Percentiles rank a stretch among this genome's conserved stretches.
These are phyloP conservation scores for Podaxis mareebaensis DNA, from an alignment of 768 basidiomycete species.

Conservation along the genomic window DNA sequence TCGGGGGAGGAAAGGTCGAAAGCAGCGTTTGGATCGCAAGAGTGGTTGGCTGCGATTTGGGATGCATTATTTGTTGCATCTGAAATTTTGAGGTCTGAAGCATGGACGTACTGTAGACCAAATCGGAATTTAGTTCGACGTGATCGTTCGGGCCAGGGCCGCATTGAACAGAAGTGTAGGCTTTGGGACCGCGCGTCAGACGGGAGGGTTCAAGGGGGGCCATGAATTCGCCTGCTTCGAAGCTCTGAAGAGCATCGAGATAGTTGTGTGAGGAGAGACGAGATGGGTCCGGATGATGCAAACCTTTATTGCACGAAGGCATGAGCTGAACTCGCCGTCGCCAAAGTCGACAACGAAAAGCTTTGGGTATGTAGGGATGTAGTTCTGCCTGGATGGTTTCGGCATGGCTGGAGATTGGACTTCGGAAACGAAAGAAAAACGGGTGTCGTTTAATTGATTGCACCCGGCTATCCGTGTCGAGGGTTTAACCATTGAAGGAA, in stretches of 20 bases:
- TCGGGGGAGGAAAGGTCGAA: slow-evolving; percentile 50
- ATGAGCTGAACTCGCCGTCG: slow-evolving; percentile 37
- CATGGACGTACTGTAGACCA: slow-evolving; percentile 49
- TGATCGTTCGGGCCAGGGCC: slow-evolving; percentile 47
- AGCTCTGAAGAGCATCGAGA: slow-evolving; percentile 28
- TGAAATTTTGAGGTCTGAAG: background rate
- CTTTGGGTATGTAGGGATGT: slow-evolving; percentile 34
- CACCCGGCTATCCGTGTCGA: background rate
- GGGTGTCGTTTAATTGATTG: background rate
- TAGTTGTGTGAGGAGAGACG: background rate
- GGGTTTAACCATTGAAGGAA: too few relatives aligned
- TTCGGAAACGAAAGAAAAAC: background rate
- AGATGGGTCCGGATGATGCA: background rate
- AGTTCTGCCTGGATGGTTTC: slow-evolving; percentile 29
- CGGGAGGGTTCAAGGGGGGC: slow-evolving; percentile 27
- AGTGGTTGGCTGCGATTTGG: slow-evolving; percentile 51
- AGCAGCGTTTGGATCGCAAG: slow-evolving; percentile 59
- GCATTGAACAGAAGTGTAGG: slow-evolving; percentile 56
- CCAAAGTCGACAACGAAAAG: slow-evolving; percentile 36
- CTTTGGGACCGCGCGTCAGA: slow-evolving; percentile 33
- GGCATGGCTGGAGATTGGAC: slow-evolving; percentile 11
- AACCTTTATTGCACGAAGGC: slow-evolving; percentile 37
- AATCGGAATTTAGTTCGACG: slow-evolving; percentile 58
- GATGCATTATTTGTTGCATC: background rate
- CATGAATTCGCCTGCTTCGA: slow-evolving; percentile 39